Base-by-base conservation (phyloP, 2,329 filamentous ascomycete species). In the Verticillium nonalfalfae region DNA sequence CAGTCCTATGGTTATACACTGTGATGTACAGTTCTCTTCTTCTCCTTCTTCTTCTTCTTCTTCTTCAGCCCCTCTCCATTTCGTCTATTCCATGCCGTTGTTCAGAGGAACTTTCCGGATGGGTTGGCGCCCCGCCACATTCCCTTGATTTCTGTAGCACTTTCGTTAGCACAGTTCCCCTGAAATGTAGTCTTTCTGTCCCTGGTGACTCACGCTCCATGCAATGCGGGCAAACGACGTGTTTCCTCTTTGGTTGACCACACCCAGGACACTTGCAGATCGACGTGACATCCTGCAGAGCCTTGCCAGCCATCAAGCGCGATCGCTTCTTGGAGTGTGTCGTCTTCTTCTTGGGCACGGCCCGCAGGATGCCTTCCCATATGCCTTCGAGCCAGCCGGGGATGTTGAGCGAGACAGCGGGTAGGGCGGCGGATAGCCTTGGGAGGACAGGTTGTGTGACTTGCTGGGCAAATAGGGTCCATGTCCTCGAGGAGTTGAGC, bases 281-380 rank as follows among this genome's bases (percentile, higher is more conserved):
- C 60, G 86, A 85, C 65, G 90, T 95, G 62, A 96, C 87, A 73
- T 99, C 95, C 78, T 97, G 91, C 68, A 99, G 77, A 55, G 88
- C 94, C 79, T 99, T 99, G 71, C 95, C 95, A 31, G 93, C 94
- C 88, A 98, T 90, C 73, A 96, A 93, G 70, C 96, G 87, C 72
- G 93, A 89, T 68, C 95, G 85, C 83, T 93, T 97, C 81, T 95
- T 97, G 81, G 91, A 91, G 76, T 99, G 92, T 52, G 94, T 97
- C 38, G 93, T 96, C 85, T 98, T 99, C 81, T 97, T 98, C 84
- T 99, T 99, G 5, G 95, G 95, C 15, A 98, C 95, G 1, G 95
- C 95, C 67, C 88, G 88, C 67, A 99, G 82, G 56, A 99, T 85
- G 6, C 91, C 93, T 68, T 97, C 94, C 94, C 94, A 98, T 70